A percentile compares a stretch with the other conserved stretches of the same genome.
These are phyloP conservation scores for Pseudogymnoascus sp. DNA, from an alignment of 2,329 filamentous ascomycete genomes.

Conservation along the genomic window DNA sequence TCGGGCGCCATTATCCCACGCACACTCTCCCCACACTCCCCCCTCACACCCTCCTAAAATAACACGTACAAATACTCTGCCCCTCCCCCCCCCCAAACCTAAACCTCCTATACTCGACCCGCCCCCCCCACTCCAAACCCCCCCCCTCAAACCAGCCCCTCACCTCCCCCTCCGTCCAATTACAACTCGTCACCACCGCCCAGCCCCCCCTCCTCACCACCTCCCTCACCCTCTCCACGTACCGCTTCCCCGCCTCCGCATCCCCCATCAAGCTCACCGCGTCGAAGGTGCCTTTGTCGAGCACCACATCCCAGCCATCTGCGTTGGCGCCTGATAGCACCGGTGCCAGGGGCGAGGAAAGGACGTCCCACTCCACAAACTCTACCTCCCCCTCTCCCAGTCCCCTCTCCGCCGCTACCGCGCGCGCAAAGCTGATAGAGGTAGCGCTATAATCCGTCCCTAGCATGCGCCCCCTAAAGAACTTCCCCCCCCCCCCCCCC, in stretches of 20 bases:
- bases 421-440: constrained; percentile 65
- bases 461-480: constrained; percentile 61
- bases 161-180: constrained; percentile 92
- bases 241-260: constrained; percentile 56
- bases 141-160: constrained; percentile 69
- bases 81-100: no score
- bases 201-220: constrained; percentile 65
- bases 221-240: constrained; percentile 57
- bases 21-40: no score
- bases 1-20: no score
- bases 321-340: constrained; percentile 14
- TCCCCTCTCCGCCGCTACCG: constrained; percentile 42
- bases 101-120: no score
- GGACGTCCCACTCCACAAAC: constrained; percentile 46
- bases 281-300: constrained; percentile 99
- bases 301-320: constrained; percentile 72
- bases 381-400: constrained; percentile 25
- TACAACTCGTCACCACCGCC: constrained; percentile 87
- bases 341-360: constrained; percentile 30
- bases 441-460: constrained; percentile 80
- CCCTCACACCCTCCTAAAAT: no score
- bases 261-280: constrained; percentile 71
- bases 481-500: constrained; percentile 14
- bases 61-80: no score
- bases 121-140: no score